These are phyloP conservation scores for Pythium volutum DNA, from an alignment of 352 stramenopile species.

Conservation along the genomic window DNA sequence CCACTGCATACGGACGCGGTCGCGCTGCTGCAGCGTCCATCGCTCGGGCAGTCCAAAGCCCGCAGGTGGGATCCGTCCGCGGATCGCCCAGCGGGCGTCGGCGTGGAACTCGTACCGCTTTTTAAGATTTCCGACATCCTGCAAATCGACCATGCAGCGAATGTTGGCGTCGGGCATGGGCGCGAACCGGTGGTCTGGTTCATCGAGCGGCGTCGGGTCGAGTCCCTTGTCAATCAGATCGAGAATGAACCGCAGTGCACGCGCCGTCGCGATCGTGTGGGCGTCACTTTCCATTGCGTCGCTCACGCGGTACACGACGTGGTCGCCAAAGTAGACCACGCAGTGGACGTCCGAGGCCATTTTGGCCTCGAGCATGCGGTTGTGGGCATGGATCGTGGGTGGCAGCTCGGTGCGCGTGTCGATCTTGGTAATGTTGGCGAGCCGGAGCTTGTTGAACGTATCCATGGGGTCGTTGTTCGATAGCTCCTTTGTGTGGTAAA, in stretches of 20 bases:
- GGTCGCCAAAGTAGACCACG: slow-evolving; percentile 38
- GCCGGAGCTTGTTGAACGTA: slow-evolving; percentile 56
- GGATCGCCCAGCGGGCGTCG: slow-evolving; percentile 51
- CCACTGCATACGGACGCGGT: slow-evolving; percentile 36
- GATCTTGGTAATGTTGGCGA: slow-evolving; percentile 56
- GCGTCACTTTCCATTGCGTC: slow-evolving; percentile 50
- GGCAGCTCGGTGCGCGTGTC: slow-evolving; percentile 9
- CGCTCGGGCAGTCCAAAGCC: slow-evolving; percentile 27
- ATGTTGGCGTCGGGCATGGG: slow-evolving; percentile 31
- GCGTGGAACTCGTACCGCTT: slow-evolving; percentile 51
- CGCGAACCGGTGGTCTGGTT: slow-evolving; percentile 23
- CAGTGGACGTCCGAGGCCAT: slow-evolving; percentile 8
- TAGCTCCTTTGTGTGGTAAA: slow-evolving; percentile 66
- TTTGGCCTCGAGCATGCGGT: slow-evolving; percentile 14
- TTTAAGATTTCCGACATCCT: slow-evolving; percentile 42
- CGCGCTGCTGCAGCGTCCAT: slow-evolving; percentile 41
- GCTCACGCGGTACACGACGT: slow-evolving; percentile 49
- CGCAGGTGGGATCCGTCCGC: slow-evolving; percentile 25
- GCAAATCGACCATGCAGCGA: slow-evolving; percentile 48
- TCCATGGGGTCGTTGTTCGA: slow-evolving; percentile 41
- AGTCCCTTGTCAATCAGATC: slow-evolving; percentile 72
- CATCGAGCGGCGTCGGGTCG: slow-evolving; percentile 40
- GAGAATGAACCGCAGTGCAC: slow-evolving; percentile 55
- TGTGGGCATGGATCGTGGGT: slow-evolving; percentile 1
- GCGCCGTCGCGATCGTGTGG: slow-evolving; percentile 43